Evolutionary conservation across 2,329 filamentous ascomycete genomes (phyloP).

Genomic region (Endoconidiophora polonica): DNA sequence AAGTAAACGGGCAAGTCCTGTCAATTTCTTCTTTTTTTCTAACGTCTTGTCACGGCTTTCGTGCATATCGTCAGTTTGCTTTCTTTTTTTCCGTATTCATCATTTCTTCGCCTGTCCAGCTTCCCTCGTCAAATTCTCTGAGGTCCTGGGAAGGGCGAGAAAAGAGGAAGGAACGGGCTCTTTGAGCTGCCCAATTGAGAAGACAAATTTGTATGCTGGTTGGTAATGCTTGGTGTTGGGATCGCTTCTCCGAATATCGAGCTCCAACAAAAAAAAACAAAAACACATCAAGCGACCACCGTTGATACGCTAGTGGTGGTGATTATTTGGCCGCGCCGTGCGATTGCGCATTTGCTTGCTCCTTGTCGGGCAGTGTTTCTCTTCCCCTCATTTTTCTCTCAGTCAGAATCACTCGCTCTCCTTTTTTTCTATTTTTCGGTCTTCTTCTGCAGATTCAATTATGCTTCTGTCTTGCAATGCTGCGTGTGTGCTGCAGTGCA

Average conservation of each 20-base stretch:
- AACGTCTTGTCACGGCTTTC: too few relatives aligned
- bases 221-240: too few relatives aligned
- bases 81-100: not conserved
- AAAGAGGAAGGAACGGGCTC: too few relatives aligned
- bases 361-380: not conserved
- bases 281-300: too few relatives aligned
- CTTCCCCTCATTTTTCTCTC: not conserved
- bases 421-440: not conserved
- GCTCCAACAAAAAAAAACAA: too few relatives aligned
- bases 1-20: conserved; percentile 3
- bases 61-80: too few relatives aligned
- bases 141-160: not conserved
- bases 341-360: too few relatives aligned
- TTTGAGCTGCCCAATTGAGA: too few relatives aligned
- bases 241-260: too few relatives aligned
- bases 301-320: too few relatives aligned
- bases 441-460: not conserved
- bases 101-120: not conserved
- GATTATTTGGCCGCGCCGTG: too few relatives aligned
- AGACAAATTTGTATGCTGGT: too few relatives aligned
- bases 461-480: not conserved
- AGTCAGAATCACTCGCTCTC: not conserved
- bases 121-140: not conserved
- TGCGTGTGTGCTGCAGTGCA: not conserved
- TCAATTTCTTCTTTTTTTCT: not conserved